Percentiles rank a stretch among this genome's conserved stretches.
Evolutionary conservation across 2,329 filamentous ascomycete species (phyloP).

Genomic region (Botrytis fabae): DNA sequence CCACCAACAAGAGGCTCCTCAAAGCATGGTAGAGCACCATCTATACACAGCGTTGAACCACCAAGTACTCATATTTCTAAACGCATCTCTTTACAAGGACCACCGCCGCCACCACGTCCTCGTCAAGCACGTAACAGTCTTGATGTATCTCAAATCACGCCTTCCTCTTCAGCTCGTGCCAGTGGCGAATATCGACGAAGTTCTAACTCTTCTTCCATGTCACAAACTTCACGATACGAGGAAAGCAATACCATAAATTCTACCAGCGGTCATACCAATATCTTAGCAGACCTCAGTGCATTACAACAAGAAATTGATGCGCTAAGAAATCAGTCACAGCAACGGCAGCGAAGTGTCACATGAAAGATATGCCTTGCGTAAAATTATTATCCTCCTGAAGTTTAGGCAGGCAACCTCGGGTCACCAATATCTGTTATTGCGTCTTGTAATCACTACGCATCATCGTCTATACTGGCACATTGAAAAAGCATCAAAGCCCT

Average conservation of each 20-base stretch:
- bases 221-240: constrained; percentile 35
- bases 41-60: constrained; percentile 35
- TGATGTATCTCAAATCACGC: constrained; percentile 29
- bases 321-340: constrained; percentile 48
- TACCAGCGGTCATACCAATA: constrained; percentile 51
- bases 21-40: constrained; percentile 31
- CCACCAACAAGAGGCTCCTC: constrained; percentile 42
- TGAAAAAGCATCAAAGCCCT: neutral
- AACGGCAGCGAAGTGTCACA: constrained; percentile 21
- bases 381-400: neutral
- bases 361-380: neutral
- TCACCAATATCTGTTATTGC: neutral
- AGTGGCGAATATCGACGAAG: constrained; percentile 36
- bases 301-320: constrained; percentile 77
- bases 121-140: constrained; percentile 43
- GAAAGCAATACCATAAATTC: neutral
- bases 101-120: constrained; percentile 45
- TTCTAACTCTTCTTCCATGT: constrained; percentile 32
- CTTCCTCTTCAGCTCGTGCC: constrained; percentile 27
- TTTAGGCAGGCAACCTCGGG: neutral
- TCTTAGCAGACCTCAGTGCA: constrained; percentile 70
- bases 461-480: neutral
- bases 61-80: constrained; percentile 27
- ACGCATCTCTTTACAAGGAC: constrained; percentile 34
- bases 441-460: neutral